Evolutionary conservation across 164 flowering plant genomes (phyloP), one percentile per base, ranked within the genome.

Genomic region (Cinnamomum micranthum): DNA sequence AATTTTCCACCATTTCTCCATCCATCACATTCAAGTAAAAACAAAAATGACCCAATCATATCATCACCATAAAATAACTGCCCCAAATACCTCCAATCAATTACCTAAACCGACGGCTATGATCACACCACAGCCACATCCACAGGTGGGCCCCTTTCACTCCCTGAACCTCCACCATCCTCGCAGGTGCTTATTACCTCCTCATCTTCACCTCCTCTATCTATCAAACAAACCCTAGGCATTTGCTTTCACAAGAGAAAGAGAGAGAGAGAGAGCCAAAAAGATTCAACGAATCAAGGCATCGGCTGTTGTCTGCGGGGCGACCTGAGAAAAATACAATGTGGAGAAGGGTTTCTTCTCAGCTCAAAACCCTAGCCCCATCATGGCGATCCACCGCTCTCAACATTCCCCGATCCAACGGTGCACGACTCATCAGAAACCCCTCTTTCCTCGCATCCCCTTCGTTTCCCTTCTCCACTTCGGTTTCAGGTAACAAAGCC

Each of bases 311-410:
- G 65, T 41, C 73, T 75, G 69, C 47, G 60, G n/a, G 79, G 71
- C 60, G 81, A 77, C 79, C 85, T 79, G 80, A 82, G 78, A 79
- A 41, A 28, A 41, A 31, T 31, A 67, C 41, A 78, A 91, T 93
- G 95, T 89, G 90, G 90, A 86, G 92, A 82, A 79, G 92, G 78
- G 72, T 81, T 60, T 79, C 87, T 73, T 64, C 88, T 20, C 85
- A 81, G 10, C 86, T 92, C 77, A 83, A 81, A 73, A 71, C 86
- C 83, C 88, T 90, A 71, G 78, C 81, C 13, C 77, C 68, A 25
- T 76, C 71, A 55, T 75, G 78, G 81, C 81, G 83, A 78, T 79
- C 82, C 65, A 68, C 77, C 58, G 50, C 47, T 58, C 65, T 81
- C 24, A 81, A 70, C 13, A 72, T 68, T 5, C 68, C 35, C 23